Conservation (phyloP, 139 green algal genomes). For the Mychonastes homosphaera region DNA sequence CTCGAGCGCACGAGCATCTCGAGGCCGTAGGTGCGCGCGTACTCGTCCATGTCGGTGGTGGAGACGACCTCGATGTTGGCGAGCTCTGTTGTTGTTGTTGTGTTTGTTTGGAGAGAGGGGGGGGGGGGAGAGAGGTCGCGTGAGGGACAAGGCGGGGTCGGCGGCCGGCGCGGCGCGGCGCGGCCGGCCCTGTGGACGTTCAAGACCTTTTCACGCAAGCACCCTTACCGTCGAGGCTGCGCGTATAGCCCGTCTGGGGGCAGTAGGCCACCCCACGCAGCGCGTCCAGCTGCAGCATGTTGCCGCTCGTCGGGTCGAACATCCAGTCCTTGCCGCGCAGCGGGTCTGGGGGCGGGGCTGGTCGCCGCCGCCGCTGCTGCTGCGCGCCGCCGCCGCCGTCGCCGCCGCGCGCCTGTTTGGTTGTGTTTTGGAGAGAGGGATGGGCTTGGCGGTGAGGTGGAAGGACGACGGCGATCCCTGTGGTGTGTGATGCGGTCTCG, state of each 20-base stretch:
- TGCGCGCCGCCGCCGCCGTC: too few species aligned
- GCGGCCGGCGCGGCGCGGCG: neutral
- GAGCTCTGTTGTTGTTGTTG: slow-evolving; percentile 6
- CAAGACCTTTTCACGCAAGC: neutral
- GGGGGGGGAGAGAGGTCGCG: neutral
- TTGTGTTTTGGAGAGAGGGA: too few species aligned
- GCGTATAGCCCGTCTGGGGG: slow-evolving; percentile 30
- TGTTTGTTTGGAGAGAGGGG: too few species aligned
- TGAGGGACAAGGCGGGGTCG: neutral
- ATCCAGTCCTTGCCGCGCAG: slow-evolving; percentile 37
- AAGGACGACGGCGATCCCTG: too few species aligned
- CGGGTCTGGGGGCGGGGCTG: too few species aligned
- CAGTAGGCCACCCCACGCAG: slow-evolving; percentile 26
- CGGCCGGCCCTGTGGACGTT: neutral
- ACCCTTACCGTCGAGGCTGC: slow-evolving; percentile 26
- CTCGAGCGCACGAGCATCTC: slow-evolving; percentile 48
- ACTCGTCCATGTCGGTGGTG: slow-evolving; percentile 41
- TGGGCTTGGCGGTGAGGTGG: too few species aligned
- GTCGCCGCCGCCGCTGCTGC: too few species aligned
- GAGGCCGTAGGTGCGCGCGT: slow-evolving; percentile 49
- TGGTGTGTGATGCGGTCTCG: too few species aligned
- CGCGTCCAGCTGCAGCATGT: slow-evolving; percentile 35
- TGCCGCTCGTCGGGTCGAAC: slow-evolving; percentile 38
- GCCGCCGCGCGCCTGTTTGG: too few species aligned
- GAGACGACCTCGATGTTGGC: slow-evolving; percentile 9